Percentiles rank a stretch among this genome's conserved stretches.
Conservation (phyloP, 805 yeast species). For the Candida orba region DNA sequence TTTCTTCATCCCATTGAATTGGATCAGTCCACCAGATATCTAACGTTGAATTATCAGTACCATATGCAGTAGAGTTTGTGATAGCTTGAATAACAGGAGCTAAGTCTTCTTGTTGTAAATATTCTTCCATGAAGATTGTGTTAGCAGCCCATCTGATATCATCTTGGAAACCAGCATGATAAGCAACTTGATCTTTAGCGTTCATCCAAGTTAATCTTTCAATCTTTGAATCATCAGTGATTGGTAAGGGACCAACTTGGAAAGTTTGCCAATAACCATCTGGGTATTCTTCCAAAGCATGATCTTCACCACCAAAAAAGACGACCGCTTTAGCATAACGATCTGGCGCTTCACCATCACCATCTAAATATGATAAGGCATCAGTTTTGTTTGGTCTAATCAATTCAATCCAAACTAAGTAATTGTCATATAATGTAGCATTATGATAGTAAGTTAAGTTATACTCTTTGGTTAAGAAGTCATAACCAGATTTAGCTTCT, state of each 20-base stretch:
- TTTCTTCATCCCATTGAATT: conserved; percentile 13
- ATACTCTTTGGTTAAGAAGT: conserved; percentile 10
- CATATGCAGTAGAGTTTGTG: conserved; percentile 12
- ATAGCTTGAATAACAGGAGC: conserved; percentile 13
- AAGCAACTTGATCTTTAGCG: conserved; percentile 15
- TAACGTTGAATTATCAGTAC: conserved; percentile 17
- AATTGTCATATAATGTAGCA: conserved; percentile 20
- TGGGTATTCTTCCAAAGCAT: conserved; percentile 14
- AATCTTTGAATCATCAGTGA: conserved; percentile 7
- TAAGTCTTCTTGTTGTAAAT: conserved; percentile 7
- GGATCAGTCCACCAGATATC: conserved; percentile 23
- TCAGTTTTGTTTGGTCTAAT: conserved; percentile 24
- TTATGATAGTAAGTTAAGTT: conserved; percentile 15
- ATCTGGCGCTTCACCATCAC: conserved; percentile 15
- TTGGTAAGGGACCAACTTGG: conserved; percentile 21
- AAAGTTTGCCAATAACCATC: conserved; percentile 21
- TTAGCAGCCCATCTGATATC: conserved; percentile 9
- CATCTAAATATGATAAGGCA: conserved; percentile 20
- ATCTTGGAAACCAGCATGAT: conserved; percentile 17
- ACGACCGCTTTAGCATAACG: conserved; percentile 18
- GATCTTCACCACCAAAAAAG: conserved; percentile 23
- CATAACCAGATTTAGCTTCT: conserved; percentile 15
- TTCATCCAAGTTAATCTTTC: conserved; percentile 14
- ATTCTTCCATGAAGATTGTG: conserved; percentile 7
- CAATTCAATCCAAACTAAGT: conserved; percentile 19